Evolutionary conservation across 139 green algal genomes (phyloP).

Genomic region (Nannochloris sp.): DNA sequence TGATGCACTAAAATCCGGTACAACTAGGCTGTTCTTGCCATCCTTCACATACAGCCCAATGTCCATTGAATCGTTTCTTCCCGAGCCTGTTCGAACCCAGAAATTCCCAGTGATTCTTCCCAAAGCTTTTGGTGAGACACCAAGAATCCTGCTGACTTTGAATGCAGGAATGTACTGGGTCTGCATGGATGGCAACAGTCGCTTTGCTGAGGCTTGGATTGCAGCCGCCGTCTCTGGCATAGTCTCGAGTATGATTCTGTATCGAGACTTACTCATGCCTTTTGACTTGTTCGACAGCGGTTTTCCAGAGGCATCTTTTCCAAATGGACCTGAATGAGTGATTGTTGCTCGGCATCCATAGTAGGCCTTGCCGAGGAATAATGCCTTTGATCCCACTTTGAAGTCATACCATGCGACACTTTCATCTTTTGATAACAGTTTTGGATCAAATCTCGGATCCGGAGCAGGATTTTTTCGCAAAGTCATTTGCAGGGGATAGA

Average conservation of each 20-base stretch:
- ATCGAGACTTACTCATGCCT: background rate
- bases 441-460: constrained; percentile 33
- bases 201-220: constrained; percentile 21
- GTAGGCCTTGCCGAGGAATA: constrained; percentile 67
- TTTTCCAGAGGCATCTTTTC: constrained; percentile 14
- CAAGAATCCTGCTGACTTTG: constrained; percentile 34
- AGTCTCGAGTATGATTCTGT: constrained; percentile 30
- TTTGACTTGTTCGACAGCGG: background rate
- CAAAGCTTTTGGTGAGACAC: constrained; percentile 46
- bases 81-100: constrained; percentile 40
- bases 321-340: constrained; percentile 34
- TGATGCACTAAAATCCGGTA: constrained; percentile 42
- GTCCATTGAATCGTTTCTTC: constrained; percentile 50
- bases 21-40: constrained; percentile 49
- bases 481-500: constrained; percentile 46
- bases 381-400: constrained; percentile 23
- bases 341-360: constrained; percentile 71
- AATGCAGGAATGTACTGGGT: constrained; percentile 39
- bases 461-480: constrained; percentile 43
- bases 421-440: constrained; percentile 17
- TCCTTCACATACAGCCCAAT: constrained; percentile 75
- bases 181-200: constrained; percentile 29
- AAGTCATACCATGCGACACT: constrained; percentile 13
- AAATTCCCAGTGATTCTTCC: constrained; percentile 64
- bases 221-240: constrained; percentile 14